Base-by-base conservation (phyloP, 2,329 filamentous ascomycete species). In the Colletotrichum truncatum region DNA sequence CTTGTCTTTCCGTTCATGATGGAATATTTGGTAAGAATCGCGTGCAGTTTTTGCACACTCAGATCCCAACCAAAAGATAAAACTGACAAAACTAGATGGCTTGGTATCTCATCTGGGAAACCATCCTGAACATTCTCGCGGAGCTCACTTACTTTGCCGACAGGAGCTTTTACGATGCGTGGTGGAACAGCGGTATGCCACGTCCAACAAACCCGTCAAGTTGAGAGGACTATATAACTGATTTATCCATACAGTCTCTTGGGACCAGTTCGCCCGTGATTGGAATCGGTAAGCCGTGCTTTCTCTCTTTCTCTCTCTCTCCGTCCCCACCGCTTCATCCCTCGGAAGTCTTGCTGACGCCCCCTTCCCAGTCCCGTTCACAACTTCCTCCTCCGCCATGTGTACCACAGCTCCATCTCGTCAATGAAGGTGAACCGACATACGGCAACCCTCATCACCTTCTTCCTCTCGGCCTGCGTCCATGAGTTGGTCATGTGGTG, bases 21-120 rank as follows among this genome's bases (percentile, higher is more conserved):
- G 77, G 91, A 94, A 74, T 93, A 93, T 67, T 77, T 94, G 55
- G 81, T 83, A 68, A 68, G 76, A n/a, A n/a, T n/a, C n/a, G n/a
- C n/a, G n/a, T n/a, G n/a, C n/a, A n/a, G n/a, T n/a, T n/a, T n/a
- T n/a, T n/a, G n/a, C n/a, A 23, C 16, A 5, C 4, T 4, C 12
- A 23, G 16, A n/a, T n/a, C n/a, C n/a, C n/a, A 14, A 10, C 28
- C 21, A 4, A 14, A 14, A 23, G n/a, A 25, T 30, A 21, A 45
- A 21, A 18, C 57, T 65, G 41, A 65, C 11, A 1, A 7, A 4
- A 18, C 18, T 53, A 82, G 78, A 84, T 93, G 62, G 85, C 88
- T 0, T 95, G 92, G 90, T 94, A 94, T 74, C 85, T 95, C 26
- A 94, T 94, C 69, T 95, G 92, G 92, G 89, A 91, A 75, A 88